Evolutionary conservation across 139 green algal genomes (phyloP).

Genomic region (Limnomonas spitsbergensis): DNA sequence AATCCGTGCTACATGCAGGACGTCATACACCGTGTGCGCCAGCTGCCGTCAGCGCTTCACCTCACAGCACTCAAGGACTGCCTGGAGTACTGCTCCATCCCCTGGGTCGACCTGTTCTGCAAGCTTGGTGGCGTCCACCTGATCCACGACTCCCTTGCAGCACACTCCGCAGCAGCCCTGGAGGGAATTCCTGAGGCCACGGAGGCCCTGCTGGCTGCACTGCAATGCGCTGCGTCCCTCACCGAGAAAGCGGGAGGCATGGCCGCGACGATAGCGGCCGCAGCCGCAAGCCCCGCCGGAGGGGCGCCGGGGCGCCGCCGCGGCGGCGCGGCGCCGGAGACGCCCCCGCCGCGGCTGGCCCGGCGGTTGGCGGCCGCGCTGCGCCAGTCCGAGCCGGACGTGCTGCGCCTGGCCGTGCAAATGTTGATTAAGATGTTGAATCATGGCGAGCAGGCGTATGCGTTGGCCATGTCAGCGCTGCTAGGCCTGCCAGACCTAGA

Average conservation of each 20-base stretch:
- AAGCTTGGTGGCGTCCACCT: neutral
- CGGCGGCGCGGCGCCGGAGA: too few relatives aligned
- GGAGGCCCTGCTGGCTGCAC: slow-evolving; percentile 14
- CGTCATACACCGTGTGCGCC: slow-evolving; percentile 13
- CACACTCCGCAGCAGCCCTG: neutral
- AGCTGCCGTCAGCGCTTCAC: neutral
- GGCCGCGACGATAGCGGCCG: neutral
- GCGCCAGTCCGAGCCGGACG: neutral
- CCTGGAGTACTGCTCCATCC: slow-evolving; percentile 31
- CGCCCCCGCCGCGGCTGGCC: neutral
- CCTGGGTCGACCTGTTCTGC: slow-evolving; percentile 13
- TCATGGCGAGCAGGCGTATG: neutral
- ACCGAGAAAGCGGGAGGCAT: slow-evolving; percentile 8
- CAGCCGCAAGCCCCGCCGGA: neutral
- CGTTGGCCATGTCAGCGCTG: neutral
- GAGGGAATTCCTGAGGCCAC: slow-evolving; percentile 14
- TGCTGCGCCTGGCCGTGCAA: neutral
- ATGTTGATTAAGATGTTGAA: slow-evolving; percentile 1
- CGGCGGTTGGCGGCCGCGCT: neutral
- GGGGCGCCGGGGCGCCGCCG: too few relatives aligned
- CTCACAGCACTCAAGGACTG: slow-evolving; percentile 29
- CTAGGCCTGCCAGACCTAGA: slow-evolving; percentile 2
- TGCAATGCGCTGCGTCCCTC: slow-evolving; percentile 24
- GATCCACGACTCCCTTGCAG: neutral
- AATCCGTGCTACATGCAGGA: too few relatives aligned